A percentile compares a stretch with the other conserved stretches of the same genome.
Evolutionary conservation across 441 rosid genomes (phyloP).

Genomic region (Aquilaria agallochum): DNA sequence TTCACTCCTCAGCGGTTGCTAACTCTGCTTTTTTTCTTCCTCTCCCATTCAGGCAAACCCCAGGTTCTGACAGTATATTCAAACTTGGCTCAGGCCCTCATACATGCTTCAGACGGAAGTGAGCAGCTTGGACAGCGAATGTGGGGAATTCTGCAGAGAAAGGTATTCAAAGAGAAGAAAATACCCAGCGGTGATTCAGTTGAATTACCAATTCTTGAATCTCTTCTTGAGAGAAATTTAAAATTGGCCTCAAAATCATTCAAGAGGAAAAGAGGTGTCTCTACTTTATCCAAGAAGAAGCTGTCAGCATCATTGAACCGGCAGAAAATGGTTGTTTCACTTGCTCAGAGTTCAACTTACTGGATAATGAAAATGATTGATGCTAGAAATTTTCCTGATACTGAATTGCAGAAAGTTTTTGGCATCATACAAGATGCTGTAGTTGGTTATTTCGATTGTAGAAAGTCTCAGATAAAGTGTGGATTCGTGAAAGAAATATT

Average conservation of each 20-base stretch:
- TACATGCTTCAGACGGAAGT: conserved; percentile 70
- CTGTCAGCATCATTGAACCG: conserved; percentile 69
- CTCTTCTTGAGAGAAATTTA: conserved; percentile 71
- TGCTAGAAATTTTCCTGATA: conserved; percentile 45
- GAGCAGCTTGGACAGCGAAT: conserved; percentile 87
- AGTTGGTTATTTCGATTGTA: conserved; percentile 62
- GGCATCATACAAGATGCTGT: conserved; percentile 45
- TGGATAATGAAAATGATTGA: conserved; percentile 84
- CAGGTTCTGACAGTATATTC: conserved; percentile 78
- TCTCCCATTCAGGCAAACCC: conserved; percentile 49
- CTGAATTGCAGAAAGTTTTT: conserved; percentile 52
- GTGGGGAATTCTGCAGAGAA: conserved; percentile 91
- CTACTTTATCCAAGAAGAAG: conserved; percentile 62
- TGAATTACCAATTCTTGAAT: conserved; percentile 44
- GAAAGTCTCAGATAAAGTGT: conserved; percentile 70
- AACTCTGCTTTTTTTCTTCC: conserved; percentile 1
- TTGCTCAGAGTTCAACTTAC: conserved; percentile 73
- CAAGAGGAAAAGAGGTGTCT: conserved; percentile 69
- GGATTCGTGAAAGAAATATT: conserved; percentile 78
- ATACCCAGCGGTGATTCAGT: conserved; percentile 57
- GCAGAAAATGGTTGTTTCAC: conserved; percentile 61
- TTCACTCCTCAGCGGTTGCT: background rate
- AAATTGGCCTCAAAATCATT: conserved; percentile 89
- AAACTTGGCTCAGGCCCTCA: conserved; percentile 71
- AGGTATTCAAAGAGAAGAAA: conserved; percentile 79